Evolutionary conservation across 2,329 filamentous ascomycete species (phyloP), one percentile per base, ranked within the genome.

Genomic region (Aspergillus aculeatus): DNA sequence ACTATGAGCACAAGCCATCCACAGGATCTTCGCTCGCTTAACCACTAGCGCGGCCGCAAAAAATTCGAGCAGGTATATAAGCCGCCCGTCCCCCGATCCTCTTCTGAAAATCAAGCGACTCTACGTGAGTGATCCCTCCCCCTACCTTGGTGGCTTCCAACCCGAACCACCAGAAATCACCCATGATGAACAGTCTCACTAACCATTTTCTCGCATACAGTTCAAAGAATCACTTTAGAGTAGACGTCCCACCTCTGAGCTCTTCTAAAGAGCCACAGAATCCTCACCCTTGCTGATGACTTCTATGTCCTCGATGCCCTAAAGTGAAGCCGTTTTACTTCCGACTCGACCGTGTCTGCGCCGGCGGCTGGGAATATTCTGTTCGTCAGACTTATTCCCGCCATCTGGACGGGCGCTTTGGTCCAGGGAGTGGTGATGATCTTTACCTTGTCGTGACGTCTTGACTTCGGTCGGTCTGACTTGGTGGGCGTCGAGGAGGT

Each of bases 141-240:
- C 66, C 59, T 69, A 70, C 64, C 53, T 61, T 68, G 59, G 56
- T 48, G 41, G 26, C 2, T 29, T 29, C 9, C 26, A 29, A 1
- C 7, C 26, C 2, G 26, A 29, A 29, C 26, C 26, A 6, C 26
- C 7, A 9, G 2, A 29, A 0, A 10, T 1, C 26, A 9, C 7
- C 44, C n/a, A 31, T 24, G 21, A 47, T 55, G 35, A 47, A 16
- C 41, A 6, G 4, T 24, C 26, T 48, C 64, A 47, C 70, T 72
- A 64, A 72, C 68, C 23, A 50, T 50, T 44, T 41, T 56, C 12
- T 16, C 32, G 26, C 47, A 60, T 57, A 72, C 72, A 79, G 77
- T 80, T 79, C 78, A 80, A 79, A 92, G 90, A 93, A 94, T 94
- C 91, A 91, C 91, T 96, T 96, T 96, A 93, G 92, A 96, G 92